phyloP scores from a whole-genome alignment of 768 basidiomycete species.

The Tephrocybe rancida region DNA sequence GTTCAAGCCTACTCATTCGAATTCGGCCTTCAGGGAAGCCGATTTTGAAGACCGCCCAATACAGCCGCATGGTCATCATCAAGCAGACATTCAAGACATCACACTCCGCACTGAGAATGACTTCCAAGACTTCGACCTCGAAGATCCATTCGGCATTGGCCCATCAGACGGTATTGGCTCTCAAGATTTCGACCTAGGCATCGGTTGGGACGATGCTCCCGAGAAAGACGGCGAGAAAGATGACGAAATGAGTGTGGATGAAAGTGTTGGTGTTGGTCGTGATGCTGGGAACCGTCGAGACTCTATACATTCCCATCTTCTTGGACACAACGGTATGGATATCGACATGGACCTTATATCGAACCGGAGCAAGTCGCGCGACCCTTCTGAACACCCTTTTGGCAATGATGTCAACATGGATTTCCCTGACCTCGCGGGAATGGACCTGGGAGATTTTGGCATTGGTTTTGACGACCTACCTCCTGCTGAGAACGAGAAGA shows the following conservation, averaged over 20 bases:
- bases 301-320: conserved; percentile 64
- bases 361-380: conserved; percentile 58
- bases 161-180: conserved; percentile 85
- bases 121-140: conserved; percentile 64
- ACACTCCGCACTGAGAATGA: conserved; percentile 82
- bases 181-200: conserved; percentile 80
- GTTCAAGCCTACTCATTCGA: not conserved
- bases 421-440: conserved; percentile 55
- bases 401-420: conserved; percentile 51
- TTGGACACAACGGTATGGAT: conserved; percentile 47
- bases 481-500: conserved; percentile 44
- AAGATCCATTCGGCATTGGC: conserved; percentile 79
- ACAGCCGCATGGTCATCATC: conserved; percentile 73
- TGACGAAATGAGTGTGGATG: conserved; percentile 57
- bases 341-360: conserved; percentile 69
- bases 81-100: conserved; percentile 86
- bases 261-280: conserved; percentile 76
- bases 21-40: conserved; percentile 60
- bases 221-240: conserved; percentile 36
- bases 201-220: conserved; percentile 74
- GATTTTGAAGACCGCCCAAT: conserved; percentile 74
- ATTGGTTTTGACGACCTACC: conserved; percentile 68
- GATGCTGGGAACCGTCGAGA: conserved; percentile 60
- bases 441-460: conserved; percentile 64
- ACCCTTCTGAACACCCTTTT: conserved; percentile 68